Evolutionary conservation across 1,139 yeast species (phyloP), one percentile per base, ranked within the genome.

Genomic region (Debaryomyces nepalensis): DNA sequence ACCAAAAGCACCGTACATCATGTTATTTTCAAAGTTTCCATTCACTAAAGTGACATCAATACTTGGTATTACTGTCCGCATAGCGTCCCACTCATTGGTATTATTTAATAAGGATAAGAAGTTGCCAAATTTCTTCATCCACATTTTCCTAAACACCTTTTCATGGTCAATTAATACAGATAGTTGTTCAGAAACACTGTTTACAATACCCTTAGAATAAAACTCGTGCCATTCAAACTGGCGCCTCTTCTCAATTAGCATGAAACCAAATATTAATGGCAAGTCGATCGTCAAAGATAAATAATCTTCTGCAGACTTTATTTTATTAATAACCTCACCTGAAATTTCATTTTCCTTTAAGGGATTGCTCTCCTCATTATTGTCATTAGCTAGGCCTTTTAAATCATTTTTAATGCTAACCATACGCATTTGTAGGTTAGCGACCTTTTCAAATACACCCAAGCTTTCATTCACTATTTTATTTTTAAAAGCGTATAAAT

Each of bases 221-320:
- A 71, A 72, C 38, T 74, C 74, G 19, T 75, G 67, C 95, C 96
- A 88, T 49, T 81, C 82, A 33, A 68, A 67, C 48, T 93, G 82
- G 40, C 95, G 75, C 42, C 86, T 64, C 37, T 71, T 73, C 54
- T 91, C 97, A 33, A 90, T 76, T 18, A 88, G 58, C 58, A 83
- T 74, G 21, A 87, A 76, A 1, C 98, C 98, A 58, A 87, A 88
- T 1, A 89, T 64, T 30, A 88, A 65, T 0, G 98, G 97, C 39
- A 90, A 60, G 57, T 89, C 97, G 12, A 83, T 75, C 2, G 88
- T 82, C 11, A 77, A 55, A 1, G 82, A 73, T 10, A 80, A 58
- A 41, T 68, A 66, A 37, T 77, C 70, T 53, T 79, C 84, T 11
- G 64, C 55, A 3, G 57, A 58, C 44, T 75, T 73, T 31, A 73